Percentiles rank a stretch among this genome's conserved stretches.
These are phyloP conservation scores for Pythium aristosporum DNA, from an alignment of 352 stramenopile species.

Conservation along the genomic window DNA sequence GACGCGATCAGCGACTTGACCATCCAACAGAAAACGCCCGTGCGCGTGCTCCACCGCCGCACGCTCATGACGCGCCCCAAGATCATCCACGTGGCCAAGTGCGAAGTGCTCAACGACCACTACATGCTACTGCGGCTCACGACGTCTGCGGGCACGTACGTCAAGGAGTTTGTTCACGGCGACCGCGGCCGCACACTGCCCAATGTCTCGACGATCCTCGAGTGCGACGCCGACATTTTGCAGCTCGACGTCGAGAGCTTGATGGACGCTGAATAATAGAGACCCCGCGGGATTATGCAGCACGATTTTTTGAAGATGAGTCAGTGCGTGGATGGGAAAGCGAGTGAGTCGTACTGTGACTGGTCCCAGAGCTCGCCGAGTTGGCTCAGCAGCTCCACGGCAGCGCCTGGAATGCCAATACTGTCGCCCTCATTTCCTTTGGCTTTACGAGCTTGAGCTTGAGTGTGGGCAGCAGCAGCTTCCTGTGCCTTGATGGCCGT, in stretches of 20 bases:
- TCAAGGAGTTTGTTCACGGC: constrained; percentile 99
- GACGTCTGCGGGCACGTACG: constrained; percentile 96
- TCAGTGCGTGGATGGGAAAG: constrained; percentile 40
- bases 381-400: constrained; percentile 54
- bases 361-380: constrained; percentile 82
- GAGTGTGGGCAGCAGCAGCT: constrained; percentile 14
- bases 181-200: constrained; percentile 97
- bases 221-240: constrained; percentile 94
- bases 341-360: constrained; percentile 74
- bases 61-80: constrained; percentile 93
- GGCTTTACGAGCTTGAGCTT: constrained; percentile 1
- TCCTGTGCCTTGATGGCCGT: constrained; percentile 38
- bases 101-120: constrained; percentile 93
- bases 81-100: constrained; percentile 85
- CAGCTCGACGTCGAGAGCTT: constrained; percentile 96
- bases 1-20: constrained; percentile 80
- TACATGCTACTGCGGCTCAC: constrained; percentile 96
- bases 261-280: constrained; percentile 46
- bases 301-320: constrained; percentile 4
- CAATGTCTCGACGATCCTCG: constrained; percentile 91
- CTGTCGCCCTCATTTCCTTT: neutral
- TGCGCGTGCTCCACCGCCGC: constrained; percentile 97
- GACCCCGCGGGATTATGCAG: neutral
- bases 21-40: constrained; percentile 95
- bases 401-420: constrained; percentile 22